Evolutionary conservation across 2,329 filamentous ascomycete genomes (phyloP), one percentile per base, ranked within the genome.

Genomic region (Colletotrichum horii): DNA sequence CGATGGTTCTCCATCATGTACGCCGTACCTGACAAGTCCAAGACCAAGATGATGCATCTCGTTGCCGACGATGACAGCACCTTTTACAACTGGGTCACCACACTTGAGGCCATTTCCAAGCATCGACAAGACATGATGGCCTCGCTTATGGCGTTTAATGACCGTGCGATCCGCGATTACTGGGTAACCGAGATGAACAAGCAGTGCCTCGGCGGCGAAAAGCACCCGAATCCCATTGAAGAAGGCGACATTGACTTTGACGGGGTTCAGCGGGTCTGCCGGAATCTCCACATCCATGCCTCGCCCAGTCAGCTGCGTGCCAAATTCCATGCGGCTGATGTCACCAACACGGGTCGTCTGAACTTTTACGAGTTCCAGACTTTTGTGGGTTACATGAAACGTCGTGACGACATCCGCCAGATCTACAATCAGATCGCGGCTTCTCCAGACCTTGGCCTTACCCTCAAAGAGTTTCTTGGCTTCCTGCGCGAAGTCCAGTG

Each of bases 1-100:
- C 91, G 92, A 16, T 98, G 96, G 91, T 96, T 98, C 81, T 97
- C 96, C 32, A 95, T 99, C 78, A 91, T 98, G 69, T 98, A 98
- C 83, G 91, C 92, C 1, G 91, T 95, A 48, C 93, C 94, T 0
- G 94, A 95, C 79, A 94, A 93, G 76, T 93, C 93, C 11, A 96
- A 95, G 82, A 93, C 92, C 80, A 98, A 98, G 84, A 93, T 93
- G 11, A 92, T 98, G 87, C 96, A 98, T 83, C 89, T 99, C 67
- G 93, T 98, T 73, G 95, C 96, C 30, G 93, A 93, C 14, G 93
- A 94, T 76, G 88, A 92, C 62, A 91, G 92, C 78, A 91, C 93
- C 9, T 94, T 96, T 80, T 88, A 92, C 34, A 88, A 95, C 30
- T 98, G 96, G 97, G 95, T 93, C 2, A 91, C 91, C 19, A 96